phyloP scores from a whole-genome alignment of 192 early-diverging fungal species.

The Backusella psychrophila region DNA sequence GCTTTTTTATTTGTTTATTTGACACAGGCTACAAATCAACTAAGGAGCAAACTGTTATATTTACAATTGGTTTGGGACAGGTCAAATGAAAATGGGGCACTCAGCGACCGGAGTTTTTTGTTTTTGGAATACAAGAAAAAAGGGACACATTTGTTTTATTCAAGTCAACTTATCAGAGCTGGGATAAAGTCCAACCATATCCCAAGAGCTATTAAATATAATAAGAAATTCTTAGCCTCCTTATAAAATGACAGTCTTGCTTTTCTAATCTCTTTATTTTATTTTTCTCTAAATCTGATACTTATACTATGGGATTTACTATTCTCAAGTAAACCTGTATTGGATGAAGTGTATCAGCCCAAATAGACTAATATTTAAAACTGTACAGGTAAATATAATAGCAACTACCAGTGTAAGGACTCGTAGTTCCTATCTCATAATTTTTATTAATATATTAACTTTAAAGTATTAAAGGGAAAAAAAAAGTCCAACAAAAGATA shows the following conservation, averaged over 20 bases:
- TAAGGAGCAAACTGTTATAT: neutral
- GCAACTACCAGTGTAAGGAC: neutral
- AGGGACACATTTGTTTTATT: neutral
- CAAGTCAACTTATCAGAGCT: neutral
- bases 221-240: neutral
- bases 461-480: neutral
- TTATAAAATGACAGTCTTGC: neutral
- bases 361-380: neutral
- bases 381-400: neutral
- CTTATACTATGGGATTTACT: neutral
- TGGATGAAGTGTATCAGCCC: neutral
- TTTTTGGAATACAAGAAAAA: neutral
- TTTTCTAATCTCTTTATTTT: neutral
- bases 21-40: neutral
- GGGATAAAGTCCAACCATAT: neutral
- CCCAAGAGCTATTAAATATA: neutral
- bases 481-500: no score
- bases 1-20: neutral
- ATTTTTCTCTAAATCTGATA: neutral
- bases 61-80: neutral
- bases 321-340: neutral
- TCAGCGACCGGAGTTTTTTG: neutral
- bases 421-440: neutral
- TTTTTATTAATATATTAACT: neutral
- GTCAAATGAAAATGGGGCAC: neutral